Conservation (phyloP, 371 early-diverging fungal genomes). For the Actinomortierella wolfii region DNA sequence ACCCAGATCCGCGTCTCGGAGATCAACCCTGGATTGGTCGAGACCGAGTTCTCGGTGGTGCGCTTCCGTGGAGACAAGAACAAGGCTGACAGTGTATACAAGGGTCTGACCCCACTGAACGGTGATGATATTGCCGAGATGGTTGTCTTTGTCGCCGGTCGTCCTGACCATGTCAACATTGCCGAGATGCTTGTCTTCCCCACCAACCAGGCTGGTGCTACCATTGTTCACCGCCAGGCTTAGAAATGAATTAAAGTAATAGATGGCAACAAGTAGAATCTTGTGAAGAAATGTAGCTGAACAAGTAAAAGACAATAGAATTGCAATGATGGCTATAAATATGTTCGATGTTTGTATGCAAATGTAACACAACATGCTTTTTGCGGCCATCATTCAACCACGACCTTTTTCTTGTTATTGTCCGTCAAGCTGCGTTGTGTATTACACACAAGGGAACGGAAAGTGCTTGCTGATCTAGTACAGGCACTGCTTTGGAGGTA, state of each 20-base stretch:
- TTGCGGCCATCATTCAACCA: too few relatives aligned
- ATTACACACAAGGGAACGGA: too few relatives aligned
- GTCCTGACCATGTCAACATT: conserved; percentile 85
- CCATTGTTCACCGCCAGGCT: conserved; percentile 45
- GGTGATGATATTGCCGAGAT: conserved; percentile 65
- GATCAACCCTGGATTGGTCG: conserved; percentile 82
- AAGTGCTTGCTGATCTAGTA: too few relatives aligned
- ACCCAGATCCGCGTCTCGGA: conserved; percentile 79
- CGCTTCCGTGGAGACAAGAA: conserved; percentile 83
- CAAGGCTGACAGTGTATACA: conserved; percentile 80
- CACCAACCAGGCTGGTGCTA: conserved; percentile 74
- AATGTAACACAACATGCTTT: too few relatives aligned
- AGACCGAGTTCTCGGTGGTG: conserved; percentile 92
- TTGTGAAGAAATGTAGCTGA: not conserved
- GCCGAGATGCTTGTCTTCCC: conserved; percentile 80
- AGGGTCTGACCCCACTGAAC: conserved; percentile 61
- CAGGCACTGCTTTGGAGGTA: too few relatives aligned
- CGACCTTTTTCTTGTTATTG: too few relatives aligned
- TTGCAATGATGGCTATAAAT: too few relatives aligned
- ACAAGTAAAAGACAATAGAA: not conserved
- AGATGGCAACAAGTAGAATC: not conserved
- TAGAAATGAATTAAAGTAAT: conserved; percentile 3
- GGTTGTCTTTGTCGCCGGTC: conserved; percentile 81
- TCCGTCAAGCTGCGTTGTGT: too few relatives aligned
- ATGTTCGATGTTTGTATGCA: too few relatives aligned